A percentile compares a stretch with the other conserved stretches of the same genome.
phyloP scores from a whole-genome alignment of 1,284 basidiomycete genomes.

The Mycosarcoma maydis region DNA sequence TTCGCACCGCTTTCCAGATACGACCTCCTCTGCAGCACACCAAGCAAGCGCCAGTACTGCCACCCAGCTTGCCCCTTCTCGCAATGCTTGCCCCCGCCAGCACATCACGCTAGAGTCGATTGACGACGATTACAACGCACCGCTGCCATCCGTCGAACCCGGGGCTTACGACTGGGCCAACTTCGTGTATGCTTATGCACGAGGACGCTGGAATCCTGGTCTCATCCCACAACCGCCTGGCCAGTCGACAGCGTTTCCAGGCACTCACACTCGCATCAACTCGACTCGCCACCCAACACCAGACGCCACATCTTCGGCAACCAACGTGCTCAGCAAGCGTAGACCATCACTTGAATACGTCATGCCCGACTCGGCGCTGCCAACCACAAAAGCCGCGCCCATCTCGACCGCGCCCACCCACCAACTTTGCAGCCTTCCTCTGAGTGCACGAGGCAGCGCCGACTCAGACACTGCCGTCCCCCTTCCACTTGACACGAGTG shows the following conservation, averaged over 20 bases:
- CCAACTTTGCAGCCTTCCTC: constrained; percentile 32
- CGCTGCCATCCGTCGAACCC: constrained; percentile 19
- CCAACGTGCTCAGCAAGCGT: neutral
- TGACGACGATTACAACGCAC: neutral
- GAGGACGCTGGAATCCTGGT: constrained; percentile 58
- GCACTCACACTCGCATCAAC: constrained; percentile 31
- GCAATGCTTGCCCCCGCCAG: too few relatives aligned
- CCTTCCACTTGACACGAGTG: neutral
- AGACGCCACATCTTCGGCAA: neutral
- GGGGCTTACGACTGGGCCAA: constrained; percentile 62
- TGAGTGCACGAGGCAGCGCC: constrained; percentile 19
- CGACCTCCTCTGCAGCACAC: neutral
- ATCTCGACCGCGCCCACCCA: constrained; percentile 5
- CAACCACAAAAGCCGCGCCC: neutral
- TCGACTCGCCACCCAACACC: constrained; percentile 4
- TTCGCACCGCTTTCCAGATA: constrained; percentile 21
- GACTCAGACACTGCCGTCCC: constrained; percentile 17
- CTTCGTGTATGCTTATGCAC: constrained; percentile 60
- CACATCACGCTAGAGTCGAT: neutral
- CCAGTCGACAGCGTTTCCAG: constrained; percentile 35
- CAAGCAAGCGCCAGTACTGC: neutral
- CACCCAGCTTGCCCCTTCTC: too few relatives aligned
- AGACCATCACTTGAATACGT: constrained; percentile 36
- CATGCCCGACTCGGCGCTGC: constrained; percentile 6
- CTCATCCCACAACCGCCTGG: constrained; percentile 58